Evolutionary conservation across 1,284 basidiomycete species (phyloP).

Genomic region (Bondarzewia mesenterica): DNA sequence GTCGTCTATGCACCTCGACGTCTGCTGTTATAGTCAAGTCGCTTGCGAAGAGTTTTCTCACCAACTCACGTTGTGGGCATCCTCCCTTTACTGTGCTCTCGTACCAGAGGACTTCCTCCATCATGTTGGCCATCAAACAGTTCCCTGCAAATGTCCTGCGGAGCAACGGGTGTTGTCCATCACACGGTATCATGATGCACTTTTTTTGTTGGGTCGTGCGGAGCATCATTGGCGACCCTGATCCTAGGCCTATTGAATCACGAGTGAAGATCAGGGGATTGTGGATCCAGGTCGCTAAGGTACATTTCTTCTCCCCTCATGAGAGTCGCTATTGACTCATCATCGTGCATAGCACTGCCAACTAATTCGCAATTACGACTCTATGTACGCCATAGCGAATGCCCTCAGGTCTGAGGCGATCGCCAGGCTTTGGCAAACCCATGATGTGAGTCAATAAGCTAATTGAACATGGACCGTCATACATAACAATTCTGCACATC

Average conservation of each 20-base stretch:
- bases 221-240: neutral
- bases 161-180: neutral
- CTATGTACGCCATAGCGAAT: neutral
- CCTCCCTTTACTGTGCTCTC: constrained; percentile 15
- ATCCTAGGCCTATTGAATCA: neutral
- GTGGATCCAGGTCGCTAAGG: neutral
- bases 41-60: constrained; percentile 16
- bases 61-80: constrained; percentile 18
- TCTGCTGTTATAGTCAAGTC: no score
- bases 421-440: neutral
- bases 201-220: neutral
- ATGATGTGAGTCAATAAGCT: no score
- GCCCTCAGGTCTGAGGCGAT: neutral
- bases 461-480: no score
- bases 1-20: no score
- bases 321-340: no score
- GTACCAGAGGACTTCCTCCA: constrained; percentile 14
- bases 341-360: neutral
- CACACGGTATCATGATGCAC: neutral
- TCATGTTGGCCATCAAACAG: neutral
- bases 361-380: neutral
- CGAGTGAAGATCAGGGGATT: neutral
- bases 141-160: neutral
- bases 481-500: neutral
- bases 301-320: neutral